Conservation (phyloP, 441 rosid species). For the Heliophila coronopifolia region DNA sequence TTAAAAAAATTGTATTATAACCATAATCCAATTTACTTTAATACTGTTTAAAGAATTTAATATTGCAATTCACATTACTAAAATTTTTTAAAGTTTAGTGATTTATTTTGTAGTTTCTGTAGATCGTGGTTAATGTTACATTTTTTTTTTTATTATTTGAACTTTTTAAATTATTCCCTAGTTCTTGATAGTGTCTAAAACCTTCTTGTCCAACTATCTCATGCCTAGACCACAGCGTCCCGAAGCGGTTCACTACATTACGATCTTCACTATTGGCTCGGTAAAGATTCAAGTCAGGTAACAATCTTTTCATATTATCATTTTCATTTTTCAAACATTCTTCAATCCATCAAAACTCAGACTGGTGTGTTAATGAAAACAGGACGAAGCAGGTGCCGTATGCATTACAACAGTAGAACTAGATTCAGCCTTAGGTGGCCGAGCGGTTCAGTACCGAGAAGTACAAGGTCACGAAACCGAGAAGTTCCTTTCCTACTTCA, state of each 20-base stretch:
- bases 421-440: slow-evolving; percentile 97
- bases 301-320: background rate
- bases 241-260: slow-evolving; percentile 78
- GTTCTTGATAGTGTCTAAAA: background rate
- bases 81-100: too few species aligned
- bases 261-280: slow-evolving; percentile 97
- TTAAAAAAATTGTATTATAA: too few species aligned
- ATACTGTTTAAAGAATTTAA: too few species aligned
- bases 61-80: too few species aligned
- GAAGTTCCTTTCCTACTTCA: slow-evolving; percentile 87
- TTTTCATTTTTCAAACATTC: background rate
- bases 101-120: too few species aligned
- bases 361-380: slow-evolving; percentile 29
- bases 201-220: slow-evolving; percentile 4
- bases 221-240: slow-evolving; percentile 68
- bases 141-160: too few species aligned
- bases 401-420: slow-evolving; percentile 82
- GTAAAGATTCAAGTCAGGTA: slow-evolving; percentile 93
- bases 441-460: slow-evolving; percentile 97
- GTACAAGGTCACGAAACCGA: slow-evolving; percentile 95
- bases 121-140: too few species aligned
- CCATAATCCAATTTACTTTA: too few species aligned
- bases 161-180: too few species aligned
- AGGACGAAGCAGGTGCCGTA: slow-evolving; percentile 95
- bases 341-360: background rate